Evolutionary conservation across 495 filamentous ascomycete species (phyloP), one percentile per base, ranked within the genome.

Genomic region (Lophiotrema nucula): DNA sequence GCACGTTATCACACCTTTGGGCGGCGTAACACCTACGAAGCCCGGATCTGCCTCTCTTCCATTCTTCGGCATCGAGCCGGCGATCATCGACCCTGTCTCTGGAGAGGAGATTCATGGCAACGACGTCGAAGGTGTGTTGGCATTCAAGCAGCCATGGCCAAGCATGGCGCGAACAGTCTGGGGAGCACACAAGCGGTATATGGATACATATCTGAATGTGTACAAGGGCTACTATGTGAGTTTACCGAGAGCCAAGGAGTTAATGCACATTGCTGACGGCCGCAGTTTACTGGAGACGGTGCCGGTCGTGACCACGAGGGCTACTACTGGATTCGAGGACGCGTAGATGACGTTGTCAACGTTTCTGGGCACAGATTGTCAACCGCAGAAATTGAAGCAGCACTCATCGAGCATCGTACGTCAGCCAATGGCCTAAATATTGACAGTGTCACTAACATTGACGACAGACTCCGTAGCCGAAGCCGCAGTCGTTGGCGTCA

Each of bases 281-380:
- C 42, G 3, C 66, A 96, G 90, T 98, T 97, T 81, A 99, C 95
- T 22, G 93, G 93, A 60, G 93, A 99, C 72, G 95, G 95, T 65
- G 93, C 95, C 54, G 95, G 88, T 60, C 88, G 95, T 67, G 93
- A 99, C 72, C 89, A 96, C 74, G 95, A 99, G 63, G 93, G 93
- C 47, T 97, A 97, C 79, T 97, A 97, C 82, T 97, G 95, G 95
- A 97, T 99, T 73, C 91, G 95, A 54, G 95, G 93, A 45, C 90
- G 93, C 76, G 93, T 97, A 25, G 93, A 99, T 69, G 93, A 99
- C 66, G 93, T 97, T 53, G 92, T 99, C 69, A 99, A 97, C 71
- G 93, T 99, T 47, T 91, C 86, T 58, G 93, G 93, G 26, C 95
- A 99, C 70, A 85, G 93, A 71, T 79, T 99, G 41, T 97, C 92